Percentiles rank a stretch among this genome's conserved stretches.
These are phyloP conservation scores for Cryptococcus sp. DNA, from an alignment of 1,284 basidiomycete genomes.

Conservation along the genomic window DNA sequence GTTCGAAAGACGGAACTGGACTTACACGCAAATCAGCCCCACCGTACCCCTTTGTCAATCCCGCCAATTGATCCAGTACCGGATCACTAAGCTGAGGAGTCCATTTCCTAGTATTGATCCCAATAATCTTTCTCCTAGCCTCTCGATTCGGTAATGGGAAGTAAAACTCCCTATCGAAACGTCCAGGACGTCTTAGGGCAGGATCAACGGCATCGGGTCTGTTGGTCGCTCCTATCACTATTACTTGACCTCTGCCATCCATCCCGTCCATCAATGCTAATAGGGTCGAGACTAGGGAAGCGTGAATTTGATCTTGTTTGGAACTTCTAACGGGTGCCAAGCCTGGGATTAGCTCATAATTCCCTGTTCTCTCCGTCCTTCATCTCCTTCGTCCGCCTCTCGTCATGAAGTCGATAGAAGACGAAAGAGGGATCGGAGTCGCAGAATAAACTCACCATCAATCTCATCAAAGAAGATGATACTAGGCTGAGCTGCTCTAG, in stretches of 20 bases:
- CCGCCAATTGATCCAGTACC: conserved; percentile 69
- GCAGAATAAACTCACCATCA: conserved; percentile 59
- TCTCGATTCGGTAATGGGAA: conserved; percentile 84
- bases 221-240: conserved; percentile 99
- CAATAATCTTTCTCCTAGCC: conserved; percentile 82
- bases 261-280: conserved; percentile 99
- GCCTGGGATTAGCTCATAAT: conserved; percentile 33
- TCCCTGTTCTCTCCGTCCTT: neutral
- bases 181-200: conserved; percentile 85
- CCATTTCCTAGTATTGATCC: conserved; percentile 91
- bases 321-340: conserved; percentile 95
- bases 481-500: conserved; percentile 82
- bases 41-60: conserved; percentile 94
- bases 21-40: conserved; percentile 90
- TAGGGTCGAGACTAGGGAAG: conserved; percentile 92
- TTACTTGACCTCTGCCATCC: conserved; percentile 84
- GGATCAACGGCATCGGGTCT: conserved; percentile 96
- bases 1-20: conserved; percentile 13
- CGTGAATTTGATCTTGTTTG: conserved; percentile 99
- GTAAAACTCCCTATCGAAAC: conserved; percentile 98
- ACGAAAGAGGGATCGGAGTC: neutral
- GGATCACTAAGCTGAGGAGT: conserved; percentile 68
- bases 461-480: conserved; percentile 99
- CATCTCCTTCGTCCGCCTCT: neutral
- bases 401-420: neutral